Evolutionary conservation across 768 basidiomycete species (phyloP).

Genomic region (Mycena latifolia): DNA sequence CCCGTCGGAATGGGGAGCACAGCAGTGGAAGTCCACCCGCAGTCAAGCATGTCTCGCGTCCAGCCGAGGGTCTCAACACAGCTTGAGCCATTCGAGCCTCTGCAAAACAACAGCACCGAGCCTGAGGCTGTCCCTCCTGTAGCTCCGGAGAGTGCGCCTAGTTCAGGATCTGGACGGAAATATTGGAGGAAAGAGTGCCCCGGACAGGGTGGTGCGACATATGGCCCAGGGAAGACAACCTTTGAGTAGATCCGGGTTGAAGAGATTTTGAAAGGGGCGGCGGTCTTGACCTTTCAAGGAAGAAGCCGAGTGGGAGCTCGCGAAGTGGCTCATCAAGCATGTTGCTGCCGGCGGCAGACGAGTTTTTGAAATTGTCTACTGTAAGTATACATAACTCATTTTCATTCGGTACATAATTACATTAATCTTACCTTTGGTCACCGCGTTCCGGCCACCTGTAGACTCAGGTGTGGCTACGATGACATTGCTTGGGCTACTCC

Average conservation of each 20-base stretch:
- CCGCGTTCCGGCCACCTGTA: no score
- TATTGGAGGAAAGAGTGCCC: neutral
- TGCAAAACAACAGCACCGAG: no score
- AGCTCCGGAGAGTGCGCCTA: neutral
- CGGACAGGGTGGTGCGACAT: neutral
- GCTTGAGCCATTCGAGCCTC: no score
- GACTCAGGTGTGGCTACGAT: no score
- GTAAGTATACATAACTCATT: neutral
- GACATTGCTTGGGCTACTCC: no score
- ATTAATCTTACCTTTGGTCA: neutral
- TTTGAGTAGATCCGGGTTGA: slow-evolving; percentile 29
- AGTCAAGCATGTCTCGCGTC: no score
- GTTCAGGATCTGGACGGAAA: neutral
- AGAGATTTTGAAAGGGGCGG: slow-evolving; percentile 26
- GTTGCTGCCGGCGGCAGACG: slow-evolving; percentile 42
- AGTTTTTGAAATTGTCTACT: slow-evolving; percentile 27
- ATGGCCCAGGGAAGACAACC: slow-evolving; percentile 3
- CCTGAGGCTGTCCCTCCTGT: no score
- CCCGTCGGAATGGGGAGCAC: no score
- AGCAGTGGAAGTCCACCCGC: no score
- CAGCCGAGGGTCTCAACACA: no score
- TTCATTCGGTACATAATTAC: neutral
- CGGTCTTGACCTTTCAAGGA: slow-evolving; percentile 41
- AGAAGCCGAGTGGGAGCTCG: slow-evolving; percentile 47
- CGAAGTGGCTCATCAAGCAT: slow-evolving; percentile 45